These are phyloP conservation scores for Collybia sordida DNA, from an alignment of 768 basidiomycete genomes.

Conservation along the genomic window DNA sequence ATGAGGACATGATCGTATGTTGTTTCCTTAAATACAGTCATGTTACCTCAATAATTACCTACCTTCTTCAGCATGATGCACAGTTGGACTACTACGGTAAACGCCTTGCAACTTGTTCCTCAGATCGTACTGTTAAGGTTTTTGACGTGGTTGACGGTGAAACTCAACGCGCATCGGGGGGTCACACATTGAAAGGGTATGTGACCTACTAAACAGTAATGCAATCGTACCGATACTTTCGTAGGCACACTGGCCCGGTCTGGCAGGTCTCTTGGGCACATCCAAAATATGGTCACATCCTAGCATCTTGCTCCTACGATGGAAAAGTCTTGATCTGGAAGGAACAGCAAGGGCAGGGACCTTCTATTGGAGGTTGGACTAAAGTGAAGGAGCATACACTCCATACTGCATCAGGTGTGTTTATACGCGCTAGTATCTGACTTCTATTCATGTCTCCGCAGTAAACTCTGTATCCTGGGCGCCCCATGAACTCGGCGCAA, in stretches of 20 bases:
- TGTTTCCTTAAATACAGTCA: not conserved
- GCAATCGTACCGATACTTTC: constrained; percentile 2
- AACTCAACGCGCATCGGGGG: constrained; percentile 55
- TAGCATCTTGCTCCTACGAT: constrained; percentile 98
- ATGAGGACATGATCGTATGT: constrained; percentile 98
- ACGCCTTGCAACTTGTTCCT: constrained; percentile 94
- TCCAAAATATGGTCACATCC: constrained; percentile 94
- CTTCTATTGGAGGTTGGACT: constrained; percentile 70
- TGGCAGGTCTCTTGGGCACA: constrained; percentile 99
- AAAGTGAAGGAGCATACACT: constrained; percentile 95
- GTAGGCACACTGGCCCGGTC: constrained; percentile 93
- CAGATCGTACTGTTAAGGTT: constrained; percentile 91
- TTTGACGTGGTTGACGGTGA: constrained; percentile 95
- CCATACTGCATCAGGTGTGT: constrained; percentile 89
- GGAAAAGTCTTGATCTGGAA: constrained; percentile 99
- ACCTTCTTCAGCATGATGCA: constrained; percentile 80
- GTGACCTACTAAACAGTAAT: constrained; percentile 14
- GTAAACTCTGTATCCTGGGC: constrained; percentile 99
- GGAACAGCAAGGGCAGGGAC: constrained; percentile 67
- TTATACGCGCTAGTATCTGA: not conserved
- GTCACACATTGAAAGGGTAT: constrained; percentile 82
- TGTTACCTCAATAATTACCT: constrained; percentile 3
- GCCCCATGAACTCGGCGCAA: constrained; percentile 96
- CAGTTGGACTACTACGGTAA: constrained; percentile 98
- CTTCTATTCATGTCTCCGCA: constrained; percentile 23